These are phyloP conservation scores for Salvia sclarea DNA, from an alignment of 305 asterid species.

Conservation along the genomic window DNA sequence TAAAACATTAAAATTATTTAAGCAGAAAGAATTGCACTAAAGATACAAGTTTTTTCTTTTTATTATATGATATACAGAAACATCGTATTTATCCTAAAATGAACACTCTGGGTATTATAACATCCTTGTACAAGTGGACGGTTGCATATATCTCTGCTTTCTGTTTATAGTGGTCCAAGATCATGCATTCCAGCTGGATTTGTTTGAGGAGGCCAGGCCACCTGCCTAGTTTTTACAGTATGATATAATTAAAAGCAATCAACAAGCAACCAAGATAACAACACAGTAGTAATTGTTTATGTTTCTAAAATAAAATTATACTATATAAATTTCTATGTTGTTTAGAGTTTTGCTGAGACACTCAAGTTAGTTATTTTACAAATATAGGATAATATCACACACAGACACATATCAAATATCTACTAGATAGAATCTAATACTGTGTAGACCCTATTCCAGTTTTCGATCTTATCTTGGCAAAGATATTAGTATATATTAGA, in stretches of 20 bases:
- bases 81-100: neutral
- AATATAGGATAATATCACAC: no score
- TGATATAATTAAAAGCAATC: neutral
- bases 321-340: neutral
- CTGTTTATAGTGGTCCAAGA: constrained; percentile 14
- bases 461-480: constrained; percentile 14
- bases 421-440: neutral
- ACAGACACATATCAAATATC: neutral
- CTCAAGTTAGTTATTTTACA: neutral
- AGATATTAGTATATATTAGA: no score
- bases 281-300: no score
- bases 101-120: neutral
- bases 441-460: neutral
- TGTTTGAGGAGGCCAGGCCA: neutral
- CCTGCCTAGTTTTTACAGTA: neutral
- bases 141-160: neutral
- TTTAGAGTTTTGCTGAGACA: neutral
- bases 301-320: no score
- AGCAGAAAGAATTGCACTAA: no score
- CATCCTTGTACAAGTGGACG: neutral
- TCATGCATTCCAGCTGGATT: neutral
- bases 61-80: neutral
- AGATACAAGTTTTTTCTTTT: neutral
- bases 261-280: neutral
- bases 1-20: neutral